Evolutionary conservation across 768 basidiomycete species (phyloP).

Genomic region (Paxillus involutus): DNA sequence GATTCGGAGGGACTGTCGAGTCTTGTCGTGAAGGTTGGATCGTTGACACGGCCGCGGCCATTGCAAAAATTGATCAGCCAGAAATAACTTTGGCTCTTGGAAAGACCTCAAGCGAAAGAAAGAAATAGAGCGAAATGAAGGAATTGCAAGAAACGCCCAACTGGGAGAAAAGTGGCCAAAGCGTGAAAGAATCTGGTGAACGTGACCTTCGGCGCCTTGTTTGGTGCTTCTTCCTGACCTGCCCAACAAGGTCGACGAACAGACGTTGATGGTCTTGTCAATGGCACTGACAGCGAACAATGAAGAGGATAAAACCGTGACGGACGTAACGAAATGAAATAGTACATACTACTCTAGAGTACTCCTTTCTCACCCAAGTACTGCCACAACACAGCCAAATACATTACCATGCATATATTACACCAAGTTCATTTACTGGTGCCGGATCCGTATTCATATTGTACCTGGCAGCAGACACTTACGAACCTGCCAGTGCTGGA

Average conservation of each 20-base stretch:
- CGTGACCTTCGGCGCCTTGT: no score
- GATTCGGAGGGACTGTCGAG: conserved; percentile 26
- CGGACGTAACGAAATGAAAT: neutral
- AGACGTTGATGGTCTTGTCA: neutral
- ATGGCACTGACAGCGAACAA: neutral
- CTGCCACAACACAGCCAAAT: no score
- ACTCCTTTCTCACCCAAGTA: neutral
- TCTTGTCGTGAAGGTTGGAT: conserved; percentile 47
- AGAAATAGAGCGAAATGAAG: conserved; percentile 3
- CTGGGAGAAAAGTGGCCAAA: neutral
- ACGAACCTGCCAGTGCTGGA: no score
- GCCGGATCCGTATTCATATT: no score
- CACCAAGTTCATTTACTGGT: no score
- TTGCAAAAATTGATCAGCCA: conserved; percentile 22
- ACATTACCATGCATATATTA: no score
- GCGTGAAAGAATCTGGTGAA: no score
- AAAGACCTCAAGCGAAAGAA: conserved; percentile 13
- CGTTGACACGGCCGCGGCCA: conserved; percentile 47
- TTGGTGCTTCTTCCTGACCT: neutral
- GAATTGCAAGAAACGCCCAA: conserved; percentile 4
- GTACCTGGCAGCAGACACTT: no score
- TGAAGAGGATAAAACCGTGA: neutral
- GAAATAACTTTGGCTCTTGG: conserved; percentile 18
- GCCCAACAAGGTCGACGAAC: neutral
- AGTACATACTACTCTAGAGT: neutral